These are phyloP conservation scores for Borealophlyctis nickersoniae DNA, from an alignment of 192 early-diverging fungal species.

Conservation along the genomic window DNA sequence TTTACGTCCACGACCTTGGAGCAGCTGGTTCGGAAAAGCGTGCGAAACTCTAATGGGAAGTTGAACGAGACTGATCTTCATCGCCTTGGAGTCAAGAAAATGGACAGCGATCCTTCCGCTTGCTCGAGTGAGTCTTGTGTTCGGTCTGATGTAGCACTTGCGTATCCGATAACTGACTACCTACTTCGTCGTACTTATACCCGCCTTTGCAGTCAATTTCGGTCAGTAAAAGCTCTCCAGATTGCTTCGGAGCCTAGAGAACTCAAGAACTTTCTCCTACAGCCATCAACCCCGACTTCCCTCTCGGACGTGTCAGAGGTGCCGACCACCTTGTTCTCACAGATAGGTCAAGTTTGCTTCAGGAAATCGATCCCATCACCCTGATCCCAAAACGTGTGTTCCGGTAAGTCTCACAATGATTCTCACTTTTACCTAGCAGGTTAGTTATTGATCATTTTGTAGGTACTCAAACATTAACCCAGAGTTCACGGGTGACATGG, in stretches of 20 bases:
- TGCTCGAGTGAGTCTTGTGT: slow-evolving; percentile 12
- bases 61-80: not conserved
- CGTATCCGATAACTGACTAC: not conserved
- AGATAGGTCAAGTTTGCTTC: slow-evolving; percentile 13
- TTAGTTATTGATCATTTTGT: no score
- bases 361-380: slow-evolving; percentile 33
- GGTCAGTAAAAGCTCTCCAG: not conserved
- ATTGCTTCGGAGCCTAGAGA: no score
- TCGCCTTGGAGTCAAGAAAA: slow-evolving; percentile 13
- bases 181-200: not conserved
- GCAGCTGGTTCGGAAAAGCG: slow-evolving; percentile 15
- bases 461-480: slow-evolving; percentile 27
- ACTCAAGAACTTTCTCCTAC: not conserved
- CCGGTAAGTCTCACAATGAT: no score
- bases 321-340: slow-evolving; percentile 14
- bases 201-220: not conserved
- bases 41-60: not conserved
- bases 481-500: slow-evolving; percentile 17
- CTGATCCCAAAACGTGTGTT: slow-evolving; percentile 26
- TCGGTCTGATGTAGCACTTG: not conserved
- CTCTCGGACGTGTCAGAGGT: slow-evolving; percentile 4
- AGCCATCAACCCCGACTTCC: slow-evolving; percentile 28
- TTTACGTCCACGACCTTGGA: slow-evolving; percentile 22
- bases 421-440: no score
- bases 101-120: slow-evolving; percentile 15